Evolutionary conservation across 495 filamentous ascomycete genomes (phyloP).

Genomic region (Trichoderma virens): DNA sequence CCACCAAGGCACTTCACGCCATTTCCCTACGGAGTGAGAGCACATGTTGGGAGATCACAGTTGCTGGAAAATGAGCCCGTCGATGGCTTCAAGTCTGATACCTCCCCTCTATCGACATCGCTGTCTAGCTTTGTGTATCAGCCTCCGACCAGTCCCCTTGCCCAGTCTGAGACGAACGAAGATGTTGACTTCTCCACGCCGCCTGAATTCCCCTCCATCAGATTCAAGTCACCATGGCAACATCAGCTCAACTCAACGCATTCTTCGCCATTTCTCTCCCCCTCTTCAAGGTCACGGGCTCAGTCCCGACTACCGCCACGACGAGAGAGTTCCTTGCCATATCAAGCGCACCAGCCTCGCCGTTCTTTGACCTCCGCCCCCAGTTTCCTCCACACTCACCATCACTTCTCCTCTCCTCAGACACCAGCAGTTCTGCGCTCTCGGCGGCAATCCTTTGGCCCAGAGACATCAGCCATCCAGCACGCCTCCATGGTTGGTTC

Average conservation of each 20-base stretch:
- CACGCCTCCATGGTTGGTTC: conserved; percentile 96
- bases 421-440: conserved; percentile 48
- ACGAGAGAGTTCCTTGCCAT: conserved; percentile 50
- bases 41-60: neutral
- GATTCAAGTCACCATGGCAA: conserved; percentile 24
- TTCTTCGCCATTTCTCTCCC: conserved; percentile 21
- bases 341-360: conserved; percentile 64
- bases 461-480: conserved; percentile 68
- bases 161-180: conserved; percentile 82
- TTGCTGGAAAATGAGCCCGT: too few species aligned
- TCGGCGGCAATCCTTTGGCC: conserved; percentile 63
- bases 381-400: conserved; percentile 24
- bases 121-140: conserved; percentile 78
- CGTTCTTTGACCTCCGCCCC: conserved; percentile 62
- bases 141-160: conserved; percentile 85
- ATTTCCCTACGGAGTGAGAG: conserved; percentile 22
- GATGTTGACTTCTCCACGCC: conserved; percentile 58
- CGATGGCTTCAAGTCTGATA: conserved; percentile 25
- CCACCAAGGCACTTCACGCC: conserved; percentile 37
- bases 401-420: conserved; percentile 46
- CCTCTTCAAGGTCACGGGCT: conserved; percentile 18
- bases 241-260: conserved; percentile 32
- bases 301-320: conserved; percentile 17
- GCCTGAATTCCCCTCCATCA: conserved; percentile 32
- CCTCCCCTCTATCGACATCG: conserved; percentile 66